Evolutionary conservation across 1,139 yeast species (phyloP).

Genomic region (Taphrina populina): DNA sequence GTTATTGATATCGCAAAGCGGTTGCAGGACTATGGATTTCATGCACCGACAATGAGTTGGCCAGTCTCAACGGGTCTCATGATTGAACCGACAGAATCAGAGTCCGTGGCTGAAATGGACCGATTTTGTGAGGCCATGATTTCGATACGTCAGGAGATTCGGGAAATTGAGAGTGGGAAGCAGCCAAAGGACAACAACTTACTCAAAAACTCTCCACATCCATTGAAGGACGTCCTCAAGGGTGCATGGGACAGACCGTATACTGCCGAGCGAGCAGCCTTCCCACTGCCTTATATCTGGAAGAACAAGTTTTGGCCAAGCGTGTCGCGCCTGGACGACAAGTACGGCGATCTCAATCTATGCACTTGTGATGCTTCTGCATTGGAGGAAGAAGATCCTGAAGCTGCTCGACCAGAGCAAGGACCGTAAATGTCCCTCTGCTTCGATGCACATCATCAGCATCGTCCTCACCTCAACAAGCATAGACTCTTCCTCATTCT

Average conservation of each 20-base stretch:
- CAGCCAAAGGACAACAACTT: constrained; percentile 61
- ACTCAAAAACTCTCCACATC: constrained; percentile 89
- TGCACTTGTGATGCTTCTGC: constrained; percentile 67
- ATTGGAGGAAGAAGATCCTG: constrained; percentile 23
- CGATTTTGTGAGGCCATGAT: constrained; percentile 86
- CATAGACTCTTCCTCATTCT: too few species aligned
- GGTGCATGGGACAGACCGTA: constrained; percentile 85
- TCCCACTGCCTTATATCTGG: constrained; percentile 73
- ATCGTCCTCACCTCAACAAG: constrained; percentile 17
- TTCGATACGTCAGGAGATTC: constrained; percentile 77
- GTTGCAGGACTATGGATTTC: constrained; percentile 96
- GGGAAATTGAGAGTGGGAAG: constrained; percentile 66
- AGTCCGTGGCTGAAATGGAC: constrained; percentile 80
- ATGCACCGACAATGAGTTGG: constrained; percentile 98
- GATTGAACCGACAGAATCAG: constrained; percentile 98
- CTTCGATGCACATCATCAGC: too few species aligned
- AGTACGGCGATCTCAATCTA: constrained; percentile 88
- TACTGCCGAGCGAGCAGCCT: constrained; percentile 90
- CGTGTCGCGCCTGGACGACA: constrained; percentile 87
- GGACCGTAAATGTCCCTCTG: too few species aligned
- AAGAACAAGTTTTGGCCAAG: constrained; percentile 90
- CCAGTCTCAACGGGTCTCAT: constrained; percentile 96
- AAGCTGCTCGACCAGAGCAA: constrained; percentile 8
- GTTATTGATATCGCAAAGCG: constrained; percentile 97
- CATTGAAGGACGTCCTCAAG: constrained; percentile 70